Evolutionary conservation across 148 eudicot species (phyloP).

Genomic region (Tetragonia tetragonoides): DNA sequence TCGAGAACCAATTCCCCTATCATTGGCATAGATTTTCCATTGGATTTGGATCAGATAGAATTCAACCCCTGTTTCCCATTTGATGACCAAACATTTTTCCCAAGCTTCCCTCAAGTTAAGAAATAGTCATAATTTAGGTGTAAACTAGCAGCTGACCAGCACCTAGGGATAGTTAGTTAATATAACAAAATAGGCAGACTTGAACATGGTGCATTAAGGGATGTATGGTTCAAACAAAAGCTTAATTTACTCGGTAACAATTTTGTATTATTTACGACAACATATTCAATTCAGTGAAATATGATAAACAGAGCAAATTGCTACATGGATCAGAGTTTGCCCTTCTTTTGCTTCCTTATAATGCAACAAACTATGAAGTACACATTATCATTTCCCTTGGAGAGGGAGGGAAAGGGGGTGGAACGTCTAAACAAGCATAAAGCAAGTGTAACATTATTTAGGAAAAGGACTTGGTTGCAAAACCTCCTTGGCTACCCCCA

Average conservation of each 20-base stretch:
- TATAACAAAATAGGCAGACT: conserved; percentile 16
- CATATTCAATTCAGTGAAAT: not conserved
- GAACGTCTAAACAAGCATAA: not conserved
- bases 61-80: conserved; percentile 53
- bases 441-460: not conserved
- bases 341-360: not conserved
- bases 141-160: conserved; percentile 21
- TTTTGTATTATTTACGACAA: conserved; percentile 8
- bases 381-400: not conserved
- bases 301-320: not conserved
- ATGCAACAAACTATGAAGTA: not conserved
- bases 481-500: not conserved
- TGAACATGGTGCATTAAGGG: conserved; percentile 10
- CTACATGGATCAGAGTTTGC: not conserved
- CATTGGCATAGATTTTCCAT: conserved; percentile 49
- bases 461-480: not conserved
- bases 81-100: conserved; percentile 42
- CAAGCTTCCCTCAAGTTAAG: conserved; percentile 20
- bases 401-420: not conserved
- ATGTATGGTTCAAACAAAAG: conserved; percentile 11
- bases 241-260: conserved; percentile 19
- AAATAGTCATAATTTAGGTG: conserved; percentile 10
- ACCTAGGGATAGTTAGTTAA: conserved; percentile 7
- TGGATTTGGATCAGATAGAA: conserved; percentile 42
- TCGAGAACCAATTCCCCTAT: conserved; percentile 76